Conservation (phyloP, 352 stramenopile genomes). For the Pythium pyrilobum region DNA sequence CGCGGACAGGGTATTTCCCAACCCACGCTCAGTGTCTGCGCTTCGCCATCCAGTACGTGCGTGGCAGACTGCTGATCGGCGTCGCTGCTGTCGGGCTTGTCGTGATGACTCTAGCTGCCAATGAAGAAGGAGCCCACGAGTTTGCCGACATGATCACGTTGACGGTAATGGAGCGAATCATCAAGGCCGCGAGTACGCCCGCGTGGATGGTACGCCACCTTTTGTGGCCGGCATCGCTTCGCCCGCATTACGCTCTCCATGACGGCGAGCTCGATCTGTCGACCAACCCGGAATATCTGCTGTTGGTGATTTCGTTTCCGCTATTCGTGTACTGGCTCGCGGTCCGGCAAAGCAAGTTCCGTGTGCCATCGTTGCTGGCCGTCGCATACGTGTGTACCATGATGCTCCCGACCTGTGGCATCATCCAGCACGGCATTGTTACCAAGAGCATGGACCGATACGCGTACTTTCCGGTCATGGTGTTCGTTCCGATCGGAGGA, state of each 20-base stretch:
- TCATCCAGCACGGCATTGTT: slow-evolving; percentile 73
- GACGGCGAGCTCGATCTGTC: slow-evolving; percentile 27
- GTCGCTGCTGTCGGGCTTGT: slow-evolving; percentile 23
- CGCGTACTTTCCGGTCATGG: slow-evolving; percentile 48
- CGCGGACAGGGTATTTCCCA: slow-evolving; percentile 1
- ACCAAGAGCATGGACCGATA: slow-evolving; percentile 51
- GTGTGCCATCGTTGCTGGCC: slow-evolving; percentile 16
- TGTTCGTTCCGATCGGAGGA: slow-evolving; percentile 36
- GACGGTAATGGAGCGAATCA: slow-evolving; percentile 25
- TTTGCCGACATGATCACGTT: slow-evolving; percentile 41
- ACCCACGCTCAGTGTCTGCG: background rate
- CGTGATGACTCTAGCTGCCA: slow-evolving; percentile 38
- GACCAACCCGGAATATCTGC: slow-evolving; percentile 27
- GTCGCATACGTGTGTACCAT: slow-evolving; percentile 36
- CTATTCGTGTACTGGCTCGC: slow-evolving; percentile 8
- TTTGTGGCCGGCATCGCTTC: slow-evolving; percentile 42
- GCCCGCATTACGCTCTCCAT: slow-evolving; percentile 48
- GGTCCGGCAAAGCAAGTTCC: background rate
- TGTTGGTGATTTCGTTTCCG: slow-evolving; percentile 20
- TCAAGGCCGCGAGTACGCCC: slow-evolving; percentile 40
- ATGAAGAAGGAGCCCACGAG: slow-evolving; percentile 28
- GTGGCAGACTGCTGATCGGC: slow-evolving; percentile 24
- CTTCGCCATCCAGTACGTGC: slow-evolving; percentile 12
- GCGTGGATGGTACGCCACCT: slow-evolving; percentile 31
- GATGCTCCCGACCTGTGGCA: slow-evolving; percentile 47